Conservation (phyloP, 495 filamentous ascomycete species). For the Talaromyces wortmannii region DNA sequence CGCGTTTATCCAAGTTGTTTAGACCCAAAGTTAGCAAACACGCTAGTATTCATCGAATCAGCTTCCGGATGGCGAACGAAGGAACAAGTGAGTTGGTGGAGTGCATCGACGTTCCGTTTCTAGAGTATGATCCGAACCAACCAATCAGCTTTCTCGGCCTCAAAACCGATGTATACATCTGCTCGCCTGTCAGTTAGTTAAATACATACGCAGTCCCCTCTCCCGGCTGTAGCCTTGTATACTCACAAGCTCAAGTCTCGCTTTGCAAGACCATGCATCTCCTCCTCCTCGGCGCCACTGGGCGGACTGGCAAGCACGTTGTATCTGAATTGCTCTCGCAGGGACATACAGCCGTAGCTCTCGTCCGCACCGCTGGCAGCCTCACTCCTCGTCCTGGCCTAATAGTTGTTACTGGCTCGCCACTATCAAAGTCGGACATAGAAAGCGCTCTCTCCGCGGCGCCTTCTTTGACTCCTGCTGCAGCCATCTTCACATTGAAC, state of each 20-base stretch:
- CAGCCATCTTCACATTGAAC: conserved; percentile 37
- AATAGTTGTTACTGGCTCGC: conserved; percentile 19
- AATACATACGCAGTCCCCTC: too few relatives aligned
- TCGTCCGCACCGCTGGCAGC: conserved; percentile 1
- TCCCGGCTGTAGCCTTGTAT: too few relatives aligned
- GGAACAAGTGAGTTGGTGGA: too few relatives aligned
- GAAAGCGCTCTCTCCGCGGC: conserved; percentile 19
- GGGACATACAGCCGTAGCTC: conserved; percentile 4
- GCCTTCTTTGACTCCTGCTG: conserved; percentile 16
- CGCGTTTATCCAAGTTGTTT: too few relatives aligned
- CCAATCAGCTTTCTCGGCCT: too few relatives aligned
- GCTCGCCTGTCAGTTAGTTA: too few relatives aligned
- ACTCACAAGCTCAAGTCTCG: not conserved
- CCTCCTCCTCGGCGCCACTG: conserved; percentile 34
- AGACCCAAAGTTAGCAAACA: too few relatives aligned
- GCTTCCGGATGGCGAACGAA: too few relatives aligned
- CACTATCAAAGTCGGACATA: conserved; percentile 30
- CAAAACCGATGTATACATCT: too few relatives aligned
- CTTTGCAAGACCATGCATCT: conserved; percentile 21
- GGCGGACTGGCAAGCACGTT: conserved; percentile 33
- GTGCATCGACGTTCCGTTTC: too few relatives aligned
- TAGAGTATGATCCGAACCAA: too few relatives aligned
- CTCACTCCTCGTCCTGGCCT: conserved; percentile 2
- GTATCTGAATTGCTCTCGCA: conserved; percentile 25
- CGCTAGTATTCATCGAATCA: too few relatives aligned